These are phyloP conservation scores for Falciphora oryzae DNA, from an alignment of 2,329 filamentous ascomycete genomes.

Conservation along the genomic window DNA sequence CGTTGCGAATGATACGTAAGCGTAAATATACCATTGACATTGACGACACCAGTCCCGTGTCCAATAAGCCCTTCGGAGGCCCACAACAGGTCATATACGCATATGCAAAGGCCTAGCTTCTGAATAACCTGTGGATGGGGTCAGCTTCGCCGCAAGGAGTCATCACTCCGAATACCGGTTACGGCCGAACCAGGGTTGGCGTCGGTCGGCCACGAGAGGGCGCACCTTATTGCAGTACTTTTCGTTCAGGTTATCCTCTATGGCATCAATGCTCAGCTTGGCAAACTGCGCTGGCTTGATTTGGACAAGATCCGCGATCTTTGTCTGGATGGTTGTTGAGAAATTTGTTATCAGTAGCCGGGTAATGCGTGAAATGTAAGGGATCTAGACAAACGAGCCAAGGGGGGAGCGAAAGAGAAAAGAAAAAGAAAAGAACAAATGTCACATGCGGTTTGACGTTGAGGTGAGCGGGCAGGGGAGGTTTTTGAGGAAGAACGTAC, in stretches of 20 bases:
- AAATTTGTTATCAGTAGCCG: no score
- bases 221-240: slow-evolving; percentile 90
- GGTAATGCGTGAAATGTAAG: background rate
- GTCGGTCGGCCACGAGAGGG: background rate
- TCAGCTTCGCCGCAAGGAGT: background rate
- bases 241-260: slow-evolving; percentile 93
- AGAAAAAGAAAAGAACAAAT: background rate
- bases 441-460: background rate
- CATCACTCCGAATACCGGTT: slow-evolving; percentile 7
- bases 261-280: slow-evolving; percentile 73
- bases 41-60: slow-evolving; percentile 84
- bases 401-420: no score
- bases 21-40: slow-evolving; percentile 70
- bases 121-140: slow-evolving; percentile 62
- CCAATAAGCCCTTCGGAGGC: slow-evolving; percentile 91
- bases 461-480: background rate
- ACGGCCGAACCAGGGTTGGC: background rate
- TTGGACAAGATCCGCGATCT: slow-evolving; percentile 89
- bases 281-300: slow-evolving; percentile 85
- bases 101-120: slow-evolving; percentile 88
- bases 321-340: slow-evolving; percentile 54
- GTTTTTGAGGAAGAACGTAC: slow-evolving; percentile 26
- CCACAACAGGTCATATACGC: slow-evolving; percentile 84
- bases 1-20: slow-evolving; percentile 3
- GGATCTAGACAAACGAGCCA: background rate